phyloP scores from a whole-genome alignment of 1,139 yeast species.

The Blastobotrys buckinghamii region DNA sequence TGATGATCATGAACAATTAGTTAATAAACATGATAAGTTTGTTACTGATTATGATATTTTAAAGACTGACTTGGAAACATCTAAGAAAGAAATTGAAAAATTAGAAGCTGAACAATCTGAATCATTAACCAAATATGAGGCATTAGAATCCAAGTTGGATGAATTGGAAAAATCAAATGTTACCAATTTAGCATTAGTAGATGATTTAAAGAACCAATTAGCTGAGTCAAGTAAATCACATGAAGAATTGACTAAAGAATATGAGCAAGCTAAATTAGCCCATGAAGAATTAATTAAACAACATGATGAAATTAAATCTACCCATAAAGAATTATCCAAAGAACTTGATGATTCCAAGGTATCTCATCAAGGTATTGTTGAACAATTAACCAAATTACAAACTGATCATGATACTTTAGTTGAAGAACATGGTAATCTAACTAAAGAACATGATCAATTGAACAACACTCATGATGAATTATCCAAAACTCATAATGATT shows the following conservation, averaged over 20 bases:
- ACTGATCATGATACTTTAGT: background rate
- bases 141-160: constrained; percentile 12
- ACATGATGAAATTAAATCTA: background rate
- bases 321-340: background rate
- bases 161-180: constrained; percentile 10
- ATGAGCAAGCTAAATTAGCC: background rate
- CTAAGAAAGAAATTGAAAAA: background rate
- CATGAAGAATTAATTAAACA: background rate
- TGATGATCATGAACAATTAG: background rate
- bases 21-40: background rate
- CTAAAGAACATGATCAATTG: background rate
- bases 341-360: background rate
- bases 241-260: background rate
- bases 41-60: constrained; percentile 4
- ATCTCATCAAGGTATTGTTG: constrained; percentile 7
- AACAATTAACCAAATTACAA: constrained; percentile 10
- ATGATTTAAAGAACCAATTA: background rate
- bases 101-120: background rate
- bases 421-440: background rate
- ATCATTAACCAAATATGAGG: background rate
- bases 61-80: background rate
- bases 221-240: background rate
- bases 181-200: background rate
- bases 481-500: background rate
- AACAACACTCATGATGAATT: background rate